Base-by-base conservation (phyloP, 208 protist species). In the Acanthamoeba quina region DNA sequence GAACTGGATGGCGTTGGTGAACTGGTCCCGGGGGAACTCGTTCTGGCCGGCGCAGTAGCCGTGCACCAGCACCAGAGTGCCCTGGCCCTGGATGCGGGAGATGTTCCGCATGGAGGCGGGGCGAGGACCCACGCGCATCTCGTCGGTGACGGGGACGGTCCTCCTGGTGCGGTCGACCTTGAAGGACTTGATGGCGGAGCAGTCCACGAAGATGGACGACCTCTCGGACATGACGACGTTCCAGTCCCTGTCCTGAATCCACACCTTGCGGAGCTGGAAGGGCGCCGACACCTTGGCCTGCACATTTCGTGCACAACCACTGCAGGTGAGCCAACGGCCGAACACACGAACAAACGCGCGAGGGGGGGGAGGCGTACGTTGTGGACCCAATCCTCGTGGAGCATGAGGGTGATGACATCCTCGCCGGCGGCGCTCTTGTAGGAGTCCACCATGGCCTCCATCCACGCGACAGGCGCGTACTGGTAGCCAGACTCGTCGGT, bases 221-320 rank as follows among this genome's bases (percentile, higher is more conserved):
- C 83, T 2, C 62, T 90, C 54, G 83, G 83, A 90, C 19, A 90
- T 11, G 6, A 90, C 34, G 7, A 90, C 83, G 44, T 90, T 90
- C 62, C 58, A 64, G 83, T 90, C 9, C 26, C 83, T 21, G 83
- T 90, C 83, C 34, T 64, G 9, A 10, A 90, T 3, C 83, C 83
- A 90, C 29, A 44, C 83, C 3, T 90, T 62, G 37, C 83, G 54
- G n/a, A 90, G 62, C 83, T 90, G 83, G 83, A 74, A 90, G 4
- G 83, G 83, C 31, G 83, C 83, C 2, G 54, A 15, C 10, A n/a
- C 21, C 37, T 37, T 37, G 37, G 37, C 37, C 37, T 37, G 37
- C 37, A 37, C 37, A 37, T 37, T 37, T 96, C 95, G 68, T 68
- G 70, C 95, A 96, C 96, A 37, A 34, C 6, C 76, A 96, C 52